A percentile compares a stretch with the other conserved stretches of the same genome.
Conservation (phyloP, 371 early-diverging fungal species). For the Haplosporangium sp. region DNA sequence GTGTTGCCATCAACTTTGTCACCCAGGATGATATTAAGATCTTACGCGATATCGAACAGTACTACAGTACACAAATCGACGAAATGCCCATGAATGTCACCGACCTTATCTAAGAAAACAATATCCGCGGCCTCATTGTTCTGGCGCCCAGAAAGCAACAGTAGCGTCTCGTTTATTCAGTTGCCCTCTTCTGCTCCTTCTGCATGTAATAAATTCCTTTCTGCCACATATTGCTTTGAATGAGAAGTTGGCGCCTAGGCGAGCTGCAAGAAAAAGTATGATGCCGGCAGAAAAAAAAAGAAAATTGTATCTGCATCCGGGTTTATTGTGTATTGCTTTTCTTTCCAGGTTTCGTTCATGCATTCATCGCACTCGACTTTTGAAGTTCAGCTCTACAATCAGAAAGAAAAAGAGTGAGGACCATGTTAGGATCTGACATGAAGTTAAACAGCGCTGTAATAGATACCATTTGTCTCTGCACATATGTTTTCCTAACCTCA, state of each 20-base stretch:
- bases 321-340: neutral
- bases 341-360: constrained; percentile 10
- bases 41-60: constrained; percentile 92
- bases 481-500: constrained; percentile 61
- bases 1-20: constrained; percentile 98
- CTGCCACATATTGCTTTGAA: too few species aligned
- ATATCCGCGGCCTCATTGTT: neutral
- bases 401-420: neutral
- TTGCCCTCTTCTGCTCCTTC: neutral
- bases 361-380: constrained; percentile 33
- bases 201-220: neutral
- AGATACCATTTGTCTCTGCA: neutral
- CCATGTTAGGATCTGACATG: neutral
- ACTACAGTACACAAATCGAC: constrained; percentile 95
- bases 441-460: neutral
- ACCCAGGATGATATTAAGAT: constrained; percentile 88
- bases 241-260: too few species aligned
- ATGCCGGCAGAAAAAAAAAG: too few species aligned
- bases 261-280: too few species aligned
- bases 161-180: neutral
- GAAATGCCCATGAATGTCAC: constrained; percentile 93
- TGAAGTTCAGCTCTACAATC: constrained; percentile 42
- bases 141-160: too few species aligned
- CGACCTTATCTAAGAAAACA: constrained; percentile 40
- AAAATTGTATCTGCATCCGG: neutral